phyloP scores from a whole-genome alignment of 495 filamentous ascomycete genomes.

The Tuber indicum region DNA sequence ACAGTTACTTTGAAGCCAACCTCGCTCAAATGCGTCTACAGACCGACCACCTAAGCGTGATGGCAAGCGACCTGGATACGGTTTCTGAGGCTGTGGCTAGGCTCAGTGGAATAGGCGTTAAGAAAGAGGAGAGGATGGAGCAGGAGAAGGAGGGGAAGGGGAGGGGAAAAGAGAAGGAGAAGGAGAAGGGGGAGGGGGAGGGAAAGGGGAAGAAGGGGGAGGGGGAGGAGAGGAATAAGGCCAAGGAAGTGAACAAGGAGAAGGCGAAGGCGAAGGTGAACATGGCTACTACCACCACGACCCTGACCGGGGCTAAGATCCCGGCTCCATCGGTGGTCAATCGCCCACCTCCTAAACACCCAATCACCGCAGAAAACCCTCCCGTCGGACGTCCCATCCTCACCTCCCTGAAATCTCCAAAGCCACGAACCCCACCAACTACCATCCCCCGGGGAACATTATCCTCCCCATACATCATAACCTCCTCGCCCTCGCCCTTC shows the following conservation, averaged over 20 bases:
- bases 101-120: neutral
- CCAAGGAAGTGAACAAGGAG: too few relatives aligned
- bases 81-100: neutral
- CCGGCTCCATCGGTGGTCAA: neutral
- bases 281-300: neutral
- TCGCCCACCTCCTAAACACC: neutral
- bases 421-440: neutral
- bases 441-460: neutral
- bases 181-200: too few relatives aligned
- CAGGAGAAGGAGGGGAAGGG: too few relatives aligned
- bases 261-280: neutral
- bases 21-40: too few relatives aligned
- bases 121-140: neutral
- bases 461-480: neutral
- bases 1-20: neutral
- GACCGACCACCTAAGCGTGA: neutral
- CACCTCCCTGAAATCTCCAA: too few relatives aligned
- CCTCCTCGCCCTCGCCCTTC: too few relatives aligned
- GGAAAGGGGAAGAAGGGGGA: too few relatives aligned
- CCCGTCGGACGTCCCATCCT: too few relatives aligned
- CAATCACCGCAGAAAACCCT: neutral
- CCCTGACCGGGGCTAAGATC: neutral
- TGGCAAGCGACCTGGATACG: neutral
- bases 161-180: too few relatives aligned
- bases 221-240: too few relatives aligned